phyloP scores from a whole-genome alignment of 176 grass and related monocot species.

The Tuctoria greenei region DNA sequence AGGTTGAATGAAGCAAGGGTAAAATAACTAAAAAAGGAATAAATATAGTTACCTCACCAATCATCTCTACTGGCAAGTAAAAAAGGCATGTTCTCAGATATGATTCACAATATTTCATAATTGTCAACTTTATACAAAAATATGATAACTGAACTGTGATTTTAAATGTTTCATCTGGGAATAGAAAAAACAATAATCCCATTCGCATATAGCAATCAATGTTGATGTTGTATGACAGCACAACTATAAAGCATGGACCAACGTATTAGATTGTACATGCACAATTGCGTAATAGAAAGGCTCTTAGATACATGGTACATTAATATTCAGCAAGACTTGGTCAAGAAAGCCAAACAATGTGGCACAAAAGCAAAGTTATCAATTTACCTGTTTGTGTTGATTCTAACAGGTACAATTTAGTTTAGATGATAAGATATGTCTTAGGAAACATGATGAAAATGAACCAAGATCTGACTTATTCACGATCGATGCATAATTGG shows the following conservation, averaged over 20 bases:
- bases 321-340: background rate
- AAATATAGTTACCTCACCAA: slow-evolving; percentile 28
- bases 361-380: background rate
- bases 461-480: background rate
- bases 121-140: slow-evolving; percentile 27
- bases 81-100: slow-evolving; percentile 10
- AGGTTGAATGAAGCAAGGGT: slow-evolving; percentile 7
- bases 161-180: background rate
- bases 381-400: slow-evolving; percentile 11
- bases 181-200: background rate
- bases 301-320: background rate
- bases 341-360: slow-evolving; percentile 10
- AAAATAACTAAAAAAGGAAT: slow-evolving; percentile 9
- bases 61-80: slow-evolving; percentile 4
- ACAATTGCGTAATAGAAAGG: no score
- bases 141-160: background rate
- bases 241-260: background rate
- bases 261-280: background rate
- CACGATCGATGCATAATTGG: background rate
- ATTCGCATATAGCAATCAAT: background rate
- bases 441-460: background rate
- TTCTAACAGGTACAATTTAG: slow-evolving; percentile 15
- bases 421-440: slow-evolving; percentile 11
- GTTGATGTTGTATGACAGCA: background rate
- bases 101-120: background rate